Base-by-base conservation (phyloP, 2,329 filamentous ascomycete species). In the Nemania diffusa region DNA sequence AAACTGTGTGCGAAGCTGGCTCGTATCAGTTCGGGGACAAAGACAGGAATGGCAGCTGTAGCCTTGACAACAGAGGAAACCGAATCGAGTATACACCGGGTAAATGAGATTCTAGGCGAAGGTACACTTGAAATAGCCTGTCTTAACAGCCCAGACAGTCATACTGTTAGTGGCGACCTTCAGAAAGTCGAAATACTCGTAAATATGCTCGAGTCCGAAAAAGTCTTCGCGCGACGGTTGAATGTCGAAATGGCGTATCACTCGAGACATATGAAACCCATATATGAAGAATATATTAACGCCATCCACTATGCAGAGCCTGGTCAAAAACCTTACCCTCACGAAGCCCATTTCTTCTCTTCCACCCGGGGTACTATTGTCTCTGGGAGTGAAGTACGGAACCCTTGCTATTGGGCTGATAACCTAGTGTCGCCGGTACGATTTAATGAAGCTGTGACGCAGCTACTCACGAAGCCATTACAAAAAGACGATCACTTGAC, bases 361-460 rank as follows among this genome's bases (percentile, higher is more conserved):
- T 71, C 69, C 5, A 71, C 64, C 6, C 57, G 61, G 9, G 62
- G 44, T 26, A 40, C 51, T 26, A 32, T 58, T 20, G 50, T 61
- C 20, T 69, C 63, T 24, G 24, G 57, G 2, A 37, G 48, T 9
- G 60, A 65, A 17, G 34, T 71, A 17, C 73, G 22, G 68, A 56
- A 64, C 22, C 63, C 68, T 32, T 17, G 20, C 22, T 81, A 82
- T 62, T 83, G 81, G 80, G 71, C 65, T 26, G 59, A 69, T 13
- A 73, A 72, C 22, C 24, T 73, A 52, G 51, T 70, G 7, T 68
- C 64, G 3, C 68, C 71, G 7, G 69, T 71, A 17, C 69, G 62
- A 46, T 71, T 71, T 26, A 65, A 60, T 20, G 69, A 69, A 27
- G 67, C 69, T 15, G 44, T 71, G 32, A 50, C 22, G 61, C 32